Evolutionary conservation across 2,329 filamentous ascomycete genomes (phyloP), one percentile per base, ranked within the genome.

Genomic region (Nigrograna mackinnonii): DNA sequence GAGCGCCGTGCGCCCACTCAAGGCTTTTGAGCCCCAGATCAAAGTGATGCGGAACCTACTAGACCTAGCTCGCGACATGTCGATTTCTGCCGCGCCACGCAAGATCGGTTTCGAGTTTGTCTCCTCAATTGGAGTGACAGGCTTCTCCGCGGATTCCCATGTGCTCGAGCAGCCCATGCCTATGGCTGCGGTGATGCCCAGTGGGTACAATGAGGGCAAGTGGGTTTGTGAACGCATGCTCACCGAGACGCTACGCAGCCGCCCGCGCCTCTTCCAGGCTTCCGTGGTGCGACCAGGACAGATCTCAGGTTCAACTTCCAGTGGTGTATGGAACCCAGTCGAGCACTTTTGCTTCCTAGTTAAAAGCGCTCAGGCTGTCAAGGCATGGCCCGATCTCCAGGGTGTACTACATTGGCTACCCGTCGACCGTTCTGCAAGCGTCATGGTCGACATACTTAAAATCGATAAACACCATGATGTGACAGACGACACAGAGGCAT

Each of bases 121-220:
- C 17, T 73, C 70, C 1, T 73, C 70, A 0, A 70, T 73, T 21
- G 65, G 55, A 1, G 58, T 62, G 0, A 69, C 72, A 5, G 69
- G 68, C 0, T 40, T 43, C 14, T 57, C 40, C 16, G 52, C 49
- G 31, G 55, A 59, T 3, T 18, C 52, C 0, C 28, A 54, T 0
- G 74, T 79, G 0, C 72, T 70, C 0, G 78, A 82, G 44, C 53
- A 68, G 14, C 46, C 55, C 0, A 69, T 74, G 0, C 58, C 37
- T 5, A 12, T 32, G 7, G 37, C 22, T 5, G 19, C 35, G 16
- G 16, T 17, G 20, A 9, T 77, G 9, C 64, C 67, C 1, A 70
- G 59, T 3, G 77, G 78, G n/a, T 80, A 80, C 47, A 64, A 62
- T 17, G 75, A 80, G 6, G 78, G 73, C 7, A 80, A 81, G 48